Evolutionary conservation across 257 asterid genomes (phyloP).

Genomic region (Nicotiana tabacum): DNA sequence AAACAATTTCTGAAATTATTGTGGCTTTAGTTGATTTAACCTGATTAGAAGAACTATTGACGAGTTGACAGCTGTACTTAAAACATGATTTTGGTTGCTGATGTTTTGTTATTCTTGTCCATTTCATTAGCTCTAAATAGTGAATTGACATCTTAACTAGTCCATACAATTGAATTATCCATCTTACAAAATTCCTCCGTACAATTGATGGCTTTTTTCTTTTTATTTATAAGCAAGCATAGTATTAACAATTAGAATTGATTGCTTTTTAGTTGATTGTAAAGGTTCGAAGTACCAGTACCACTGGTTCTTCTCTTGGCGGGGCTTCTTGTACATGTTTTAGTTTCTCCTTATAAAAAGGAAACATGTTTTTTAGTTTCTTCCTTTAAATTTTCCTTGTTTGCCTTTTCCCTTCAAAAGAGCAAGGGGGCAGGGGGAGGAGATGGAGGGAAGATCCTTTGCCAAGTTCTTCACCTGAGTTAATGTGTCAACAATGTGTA

Average conservation of each 20-base stretch:
- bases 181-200: too few relatives aligned
- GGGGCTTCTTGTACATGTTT: background rate
- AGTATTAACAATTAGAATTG: background rate
- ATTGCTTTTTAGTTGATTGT: background rate
- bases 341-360: background rate
- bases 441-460: background rate
- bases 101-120: background rate
- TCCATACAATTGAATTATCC: background rate
- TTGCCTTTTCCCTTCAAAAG: background rate
- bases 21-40: background rate
- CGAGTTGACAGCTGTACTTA: background rate
- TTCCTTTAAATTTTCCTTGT: background rate
- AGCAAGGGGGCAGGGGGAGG: background rate
- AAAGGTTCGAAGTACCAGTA: background rate
- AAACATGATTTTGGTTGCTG: background rate
- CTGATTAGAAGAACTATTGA: background rate
- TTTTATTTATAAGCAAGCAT: too few relatives aligned
- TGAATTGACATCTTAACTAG: background rate
- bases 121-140: background rate
- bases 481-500: background rate
- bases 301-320: background rate
- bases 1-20: slow-evolving; percentile 3
- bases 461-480: background rate
- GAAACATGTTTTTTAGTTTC: too few relatives aligned
- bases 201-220: too few relatives aligned